Percentiles rank a stretch among this genome's conserved stretches.
These are phyloP conservation scores for Globisporangium splendens DNA, from an alignment of 352 stramenopile species.

Conservation along the genomic window DNA sequence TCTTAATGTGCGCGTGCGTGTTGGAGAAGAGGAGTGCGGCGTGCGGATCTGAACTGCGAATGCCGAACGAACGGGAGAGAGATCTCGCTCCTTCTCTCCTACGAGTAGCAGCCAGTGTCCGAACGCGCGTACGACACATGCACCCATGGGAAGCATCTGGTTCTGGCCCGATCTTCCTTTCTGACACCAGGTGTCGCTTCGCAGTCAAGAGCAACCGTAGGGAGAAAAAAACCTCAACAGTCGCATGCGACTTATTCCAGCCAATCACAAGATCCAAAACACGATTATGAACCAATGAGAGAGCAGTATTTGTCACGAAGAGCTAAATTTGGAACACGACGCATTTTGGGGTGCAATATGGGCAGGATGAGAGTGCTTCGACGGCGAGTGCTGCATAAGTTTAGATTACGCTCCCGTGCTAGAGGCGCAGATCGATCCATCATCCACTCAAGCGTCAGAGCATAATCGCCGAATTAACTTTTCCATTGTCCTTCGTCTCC, in stretches of 20 bases:
- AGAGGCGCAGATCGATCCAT: no score
- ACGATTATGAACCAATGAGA: not conserved
- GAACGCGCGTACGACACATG: no score
- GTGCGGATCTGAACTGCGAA: not conserved
- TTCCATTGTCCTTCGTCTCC: no score
- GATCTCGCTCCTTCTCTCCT: not conserved
- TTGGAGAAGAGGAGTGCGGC: not conserved
- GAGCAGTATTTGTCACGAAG: not conserved
- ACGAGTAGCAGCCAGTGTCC: no score
- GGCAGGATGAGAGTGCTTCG: no score
- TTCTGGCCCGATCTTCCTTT: constrained; percentile 9
- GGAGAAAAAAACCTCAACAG: not conserved
- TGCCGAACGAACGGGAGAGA: not conserved
- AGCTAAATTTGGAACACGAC: no score
- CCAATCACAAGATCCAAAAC: not conserved
- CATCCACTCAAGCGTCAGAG: no score
- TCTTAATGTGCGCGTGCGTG: not conserved
- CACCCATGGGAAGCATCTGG: not conserved
- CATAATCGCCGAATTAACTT: no score
- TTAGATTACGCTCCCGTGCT: no score
- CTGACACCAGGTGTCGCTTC: not conserved
- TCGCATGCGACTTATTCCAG: not conserved
- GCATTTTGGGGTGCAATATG: no score
- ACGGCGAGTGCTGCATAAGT: no score
- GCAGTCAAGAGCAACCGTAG: not conserved